These are phyloP conservation scores for Auxenochlorella protothecoides DNA, from an alignment of 139 green algal species.

Conservation along the genomic window DNA sequence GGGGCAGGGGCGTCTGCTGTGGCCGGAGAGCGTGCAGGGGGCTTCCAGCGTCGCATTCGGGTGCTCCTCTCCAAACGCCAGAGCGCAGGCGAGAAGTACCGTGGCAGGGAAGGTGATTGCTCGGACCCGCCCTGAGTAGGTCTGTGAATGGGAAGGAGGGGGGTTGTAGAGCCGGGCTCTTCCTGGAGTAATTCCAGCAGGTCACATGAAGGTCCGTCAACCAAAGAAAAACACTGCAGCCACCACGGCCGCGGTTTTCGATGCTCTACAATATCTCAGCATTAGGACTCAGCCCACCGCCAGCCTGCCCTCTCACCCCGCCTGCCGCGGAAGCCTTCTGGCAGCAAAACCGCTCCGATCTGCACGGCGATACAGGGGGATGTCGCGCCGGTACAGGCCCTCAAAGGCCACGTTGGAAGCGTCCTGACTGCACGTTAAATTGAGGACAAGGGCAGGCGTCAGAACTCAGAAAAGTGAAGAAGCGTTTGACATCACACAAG, in stretches of 20 bases:
- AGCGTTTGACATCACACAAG: no score
- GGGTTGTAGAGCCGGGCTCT: no score
- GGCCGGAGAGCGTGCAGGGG: neutral
- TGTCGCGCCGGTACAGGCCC: neutral
- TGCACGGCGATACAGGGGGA: constrained; percentile 38
- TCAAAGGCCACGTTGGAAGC: no score
- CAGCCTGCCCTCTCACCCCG: neutral
- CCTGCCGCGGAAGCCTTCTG: neutral
- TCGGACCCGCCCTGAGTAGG: no score
- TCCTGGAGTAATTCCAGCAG: no score
- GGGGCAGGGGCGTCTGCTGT: neutral
- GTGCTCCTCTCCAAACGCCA: neutral
- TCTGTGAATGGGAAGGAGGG: no score
- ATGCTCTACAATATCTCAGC: no score
- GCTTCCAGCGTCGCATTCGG: neutral
- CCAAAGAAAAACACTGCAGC: neutral
- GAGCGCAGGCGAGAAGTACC: neutral
- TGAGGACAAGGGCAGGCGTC: no score
- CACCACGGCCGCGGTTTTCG: neutral
- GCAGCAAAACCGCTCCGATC: constrained; percentile 36
- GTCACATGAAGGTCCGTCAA: no score
- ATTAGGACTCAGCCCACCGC: neutral
- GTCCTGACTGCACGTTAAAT: no score
- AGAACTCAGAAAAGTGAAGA: no score
- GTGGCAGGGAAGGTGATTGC: neutral